Evolutionary conservation across 2,329 filamentous ascomycete genomes (phyloP), one percentile per base, ranked within the genome.

Genomic region (Botrytis byssoidea): DNA sequence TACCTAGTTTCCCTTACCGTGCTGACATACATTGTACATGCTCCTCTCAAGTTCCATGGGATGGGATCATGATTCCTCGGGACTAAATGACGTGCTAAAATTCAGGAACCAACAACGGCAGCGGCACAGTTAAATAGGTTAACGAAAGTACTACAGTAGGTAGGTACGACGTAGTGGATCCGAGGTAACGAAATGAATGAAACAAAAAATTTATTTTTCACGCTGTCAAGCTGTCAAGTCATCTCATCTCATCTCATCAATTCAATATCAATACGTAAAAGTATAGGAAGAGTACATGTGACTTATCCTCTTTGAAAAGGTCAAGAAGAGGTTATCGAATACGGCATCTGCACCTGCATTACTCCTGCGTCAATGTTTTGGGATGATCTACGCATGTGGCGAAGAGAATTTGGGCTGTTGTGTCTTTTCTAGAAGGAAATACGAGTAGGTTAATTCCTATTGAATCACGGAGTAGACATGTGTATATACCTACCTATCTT

Each of bases 301-400:
- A 14, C 51, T n/a, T 55, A 4, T 29, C n/a, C 51, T 55, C 25
- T 55, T 55, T 29, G 51, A 18, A 55, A 29, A 18, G 25, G n/a
- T 29, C 25, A 18, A 29, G 51, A 55, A 55, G 25, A 32, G 18
- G 10, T n/a, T 44, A 32, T 44, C 29, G 61, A 64, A 64, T n/a
- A 64, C 61, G 9, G 37, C 60, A 37, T 40, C 59, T 40, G 35
- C 59, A 40, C 12, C 25, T 63, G 35, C 25, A 63, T 63, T 51
- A n/a, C 48, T 51, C 48, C n/a, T 55, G 51, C n/a, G n/a, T 55
- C n/a, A 63, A 25, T 63, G 60, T n/a, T 63, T 42, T 63, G 60
- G 60, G 25, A 63, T 63, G 37, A 44, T 42, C 37, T 44, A 16
- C 37, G 37, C 61, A 64, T 42, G 61, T 44, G 35, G 35, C 37